Percentiles rank a stretch among this genome's conserved stretches.
These are phyloP conservation scores for Chrysoporthe austroafricana DNA, from an alignment of 2,329 filamentous ascomycete genomes.

Conservation along the genomic window DNA sequence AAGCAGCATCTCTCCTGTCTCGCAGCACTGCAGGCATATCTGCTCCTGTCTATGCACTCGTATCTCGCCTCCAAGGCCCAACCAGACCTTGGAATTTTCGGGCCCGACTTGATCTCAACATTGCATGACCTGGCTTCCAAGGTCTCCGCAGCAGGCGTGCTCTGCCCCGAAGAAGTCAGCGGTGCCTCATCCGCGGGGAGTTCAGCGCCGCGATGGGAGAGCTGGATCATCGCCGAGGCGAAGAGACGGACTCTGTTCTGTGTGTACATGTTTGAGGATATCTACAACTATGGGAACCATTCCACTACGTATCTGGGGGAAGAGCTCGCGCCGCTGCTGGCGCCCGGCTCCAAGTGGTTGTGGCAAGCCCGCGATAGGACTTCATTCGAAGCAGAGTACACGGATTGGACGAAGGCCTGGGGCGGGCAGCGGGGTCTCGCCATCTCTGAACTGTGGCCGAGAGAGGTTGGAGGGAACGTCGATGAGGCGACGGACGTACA, in stretches of 20 bases:
- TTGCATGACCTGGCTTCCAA: conserved; percentile 34
- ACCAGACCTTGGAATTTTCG: neutral
- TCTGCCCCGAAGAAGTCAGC: conserved; percentile 37
- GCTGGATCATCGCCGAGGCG: conserved; percentile 56
- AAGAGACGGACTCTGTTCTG: conserved; percentile 55
- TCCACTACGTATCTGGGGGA: conserved; percentile 8
- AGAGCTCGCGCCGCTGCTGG: conserved; percentile 12
- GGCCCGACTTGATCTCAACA: conserved; percentile 10
- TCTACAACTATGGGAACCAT: conserved; percentile 8
- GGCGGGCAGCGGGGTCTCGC: neutral
- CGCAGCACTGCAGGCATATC: conserved; percentile 54
- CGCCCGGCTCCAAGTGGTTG: neutral
- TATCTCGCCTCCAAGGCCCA: conserved; percentile 44
- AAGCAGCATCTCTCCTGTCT: conserved; percentile 41
- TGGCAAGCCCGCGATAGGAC: conserved; percentile 8
- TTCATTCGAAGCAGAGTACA: neutral
- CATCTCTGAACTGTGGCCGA: neutral
- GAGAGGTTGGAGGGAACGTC: neutral
- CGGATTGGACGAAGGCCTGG: conserved; percentile 1
- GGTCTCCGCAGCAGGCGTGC: conserved; percentile 36
- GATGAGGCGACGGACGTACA: neutral
- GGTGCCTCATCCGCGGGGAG: conserved; percentile 44
- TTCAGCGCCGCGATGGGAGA: conserved; percentile 52
- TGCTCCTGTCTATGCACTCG: conserved; percentile 55
- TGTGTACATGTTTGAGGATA: conserved; percentile 55